Base-by-base conservation (phyloP, 495 filamentous ascomycete genomes). In the Trichocladium uniseriatum region DNA sequence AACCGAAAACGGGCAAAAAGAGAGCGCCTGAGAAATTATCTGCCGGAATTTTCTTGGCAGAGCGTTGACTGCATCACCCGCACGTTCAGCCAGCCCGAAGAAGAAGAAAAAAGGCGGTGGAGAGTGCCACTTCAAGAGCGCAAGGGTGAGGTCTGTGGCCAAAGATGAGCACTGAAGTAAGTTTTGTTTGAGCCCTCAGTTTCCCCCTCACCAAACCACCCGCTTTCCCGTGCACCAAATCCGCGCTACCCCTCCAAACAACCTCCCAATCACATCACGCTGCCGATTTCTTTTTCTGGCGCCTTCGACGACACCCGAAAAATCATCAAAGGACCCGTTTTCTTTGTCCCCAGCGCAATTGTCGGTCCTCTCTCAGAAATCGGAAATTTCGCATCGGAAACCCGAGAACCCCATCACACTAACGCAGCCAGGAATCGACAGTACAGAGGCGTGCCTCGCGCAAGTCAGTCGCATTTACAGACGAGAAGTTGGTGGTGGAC, bases 391-490 rank as follows among this genome's bases (percentile, higher is more conserved):
- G 18, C 10, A 22, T 39, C 5, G 13, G 39, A 40, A 21, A 9
- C 47, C 6, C 1, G 16, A 38, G 20, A 16, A 31, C 7, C 32
- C 48, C n/a, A n/a, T 7, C 27, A 16, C 52, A 56, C 57, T 70
- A 69, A 72, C 58, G 14, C 38, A 41, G 42, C 50, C 36, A 66
- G 62, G 56, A 63, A 61, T 47, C 66, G 62, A 43, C 76, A 73
- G 49, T 70, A 70, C 49, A 82, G 76, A 66, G 79, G 81, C 62
- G 63, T 34, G 29, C 58, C 27, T 66, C 63, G 51, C 86, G 89
- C 69, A 95, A 95, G 64, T 91, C 86, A 29, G 89, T 95, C 57
- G 84, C 87, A 27, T 95, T 95, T 67, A 87, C 80, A 60, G 86
- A 90, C 68, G 86, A 83, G 53, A 73, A 83, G 43, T 79, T 84